Evolutionary conservation across 805 yeast species (phyloP).

Genomic region (Ogataea zsoltii): DNA sequence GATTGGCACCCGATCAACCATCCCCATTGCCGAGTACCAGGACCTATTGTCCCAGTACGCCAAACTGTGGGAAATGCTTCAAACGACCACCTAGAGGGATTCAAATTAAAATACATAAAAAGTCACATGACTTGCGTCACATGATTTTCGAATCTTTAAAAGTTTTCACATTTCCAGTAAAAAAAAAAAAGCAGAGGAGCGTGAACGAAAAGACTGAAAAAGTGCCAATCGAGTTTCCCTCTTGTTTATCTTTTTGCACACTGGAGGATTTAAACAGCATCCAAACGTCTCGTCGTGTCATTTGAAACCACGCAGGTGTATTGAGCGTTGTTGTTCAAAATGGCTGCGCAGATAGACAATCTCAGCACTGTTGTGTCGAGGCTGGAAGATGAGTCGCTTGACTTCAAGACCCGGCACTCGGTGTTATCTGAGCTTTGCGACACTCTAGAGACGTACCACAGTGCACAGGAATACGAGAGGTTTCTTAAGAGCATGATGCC

Average conservation of each 20-base stretch:
- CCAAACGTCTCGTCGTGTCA: not conserved
- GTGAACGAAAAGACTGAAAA: not conserved
- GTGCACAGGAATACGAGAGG: constrained; percentile 77
- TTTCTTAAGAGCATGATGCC: constrained; percentile 74
- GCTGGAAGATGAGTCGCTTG: constrained; percentile 54
- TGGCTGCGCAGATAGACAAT: constrained; percentile 38
- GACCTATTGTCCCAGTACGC: constrained; percentile 18
- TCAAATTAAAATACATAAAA: too few species aligned
- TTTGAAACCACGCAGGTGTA: not conserved
- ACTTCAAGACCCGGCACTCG: constrained; percentile 61
- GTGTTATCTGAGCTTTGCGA: constrained; percentile 82
- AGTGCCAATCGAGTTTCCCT: not conserved
- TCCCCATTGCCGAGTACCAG: constrained; percentile 20
- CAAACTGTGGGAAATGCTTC: constrained; percentile 12
- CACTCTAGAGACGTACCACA: constrained; percentile 79
- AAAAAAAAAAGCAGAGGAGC: constrained; percentile 1
- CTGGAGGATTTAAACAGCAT: not conserved
- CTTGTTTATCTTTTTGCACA: not conserved
- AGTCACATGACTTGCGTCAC: too few species aligned
- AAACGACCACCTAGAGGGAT: not conserved
- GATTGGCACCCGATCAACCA: constrained; percentile 12
- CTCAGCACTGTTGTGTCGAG: constrained; percentile 51
- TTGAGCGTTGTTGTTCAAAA: constrained; percentile 4
- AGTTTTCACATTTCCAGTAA: constrained; percentile 23
- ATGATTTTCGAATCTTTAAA: constrained; percentile 19